Evolutionary conservation across 805 yeast species (phyloP).

Genomic region (Cyberlindnera petersonii): DNA sequence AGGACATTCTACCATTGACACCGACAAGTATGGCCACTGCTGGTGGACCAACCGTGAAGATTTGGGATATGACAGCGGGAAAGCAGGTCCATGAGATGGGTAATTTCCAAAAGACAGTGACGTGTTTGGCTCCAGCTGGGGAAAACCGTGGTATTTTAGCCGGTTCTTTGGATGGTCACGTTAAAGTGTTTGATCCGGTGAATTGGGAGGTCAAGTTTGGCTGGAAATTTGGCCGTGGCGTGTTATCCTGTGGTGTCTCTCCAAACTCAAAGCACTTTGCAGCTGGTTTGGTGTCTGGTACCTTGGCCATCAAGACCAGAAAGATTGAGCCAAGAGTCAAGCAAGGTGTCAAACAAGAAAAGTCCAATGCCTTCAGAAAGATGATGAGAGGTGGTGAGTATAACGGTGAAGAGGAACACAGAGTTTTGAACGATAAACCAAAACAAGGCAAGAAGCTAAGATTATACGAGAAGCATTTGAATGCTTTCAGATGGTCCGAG

Average conservation of each 20-base stretch:
- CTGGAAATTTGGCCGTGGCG: slow-evolving; percentile 96
- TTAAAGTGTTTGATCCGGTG: slow-evolving; percentile 81
- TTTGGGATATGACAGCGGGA: slow-evolving; percentile 89
- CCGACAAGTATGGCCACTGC: slow-evolving; percentile 71
- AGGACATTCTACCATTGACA: slow-evolving; percentile 70
- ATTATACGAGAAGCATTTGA: slow-evolving; percentile 77
- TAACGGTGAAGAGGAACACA: slow-evolving; percentile 82
- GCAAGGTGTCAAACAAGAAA: slow-evolving; percentile 34
- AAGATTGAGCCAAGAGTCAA: slow-evolving; percentile 27
- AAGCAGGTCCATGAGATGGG: slow-evolving; percentile 64
- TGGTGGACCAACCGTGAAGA: slow-evolving; percentile 77
- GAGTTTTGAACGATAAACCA: slow-evolving; percentile 56
- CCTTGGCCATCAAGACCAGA: slow-evolving; percentile 83
- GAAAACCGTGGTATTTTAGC: slow-evolving; percentile 80
- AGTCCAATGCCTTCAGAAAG: slow-evolving; percentile 64
- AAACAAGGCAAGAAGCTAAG: slow-evolving; percentile 59
- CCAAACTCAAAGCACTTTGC: slow-evolving; percentile 86
- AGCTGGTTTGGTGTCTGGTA: slow-evolving; percentile 87
- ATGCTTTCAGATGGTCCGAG: slow-evolving; percentile 88
- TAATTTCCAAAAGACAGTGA: slow-evolving; percentile 92
- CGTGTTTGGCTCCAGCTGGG: slow-evolving; percentile 65
- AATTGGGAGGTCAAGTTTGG: slow-evolving; percentile 91
- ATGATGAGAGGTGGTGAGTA: slow-evolving; percentile 91
- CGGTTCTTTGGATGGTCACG: slow-evolving; percentile 96
- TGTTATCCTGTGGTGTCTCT: slow-evolving; percentile 82